Percentiles rank a stretch among this genome's conserved stretches.
These are phyloP conservation scores for Caryopteris hybrid DNA, from an alignment of 305 asterid genomes.

Conservation along the genomic window DNA sequence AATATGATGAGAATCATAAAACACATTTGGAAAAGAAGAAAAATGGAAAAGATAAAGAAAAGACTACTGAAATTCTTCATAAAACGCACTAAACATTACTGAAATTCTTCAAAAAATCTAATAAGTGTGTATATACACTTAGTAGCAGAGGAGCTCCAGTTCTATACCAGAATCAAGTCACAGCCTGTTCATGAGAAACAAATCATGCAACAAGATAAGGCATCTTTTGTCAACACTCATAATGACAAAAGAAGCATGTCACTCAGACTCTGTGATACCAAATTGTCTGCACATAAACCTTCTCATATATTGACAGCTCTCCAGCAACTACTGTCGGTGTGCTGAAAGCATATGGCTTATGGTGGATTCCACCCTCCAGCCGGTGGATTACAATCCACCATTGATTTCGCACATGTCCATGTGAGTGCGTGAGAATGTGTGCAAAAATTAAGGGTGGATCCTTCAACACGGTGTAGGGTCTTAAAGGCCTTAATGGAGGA, in stretches of 20 bases:
- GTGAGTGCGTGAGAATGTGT: too few relatives aligned
- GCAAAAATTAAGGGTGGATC: too few relatives aligned
- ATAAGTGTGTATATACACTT: background rate
- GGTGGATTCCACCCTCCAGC: too few relatives aligned
- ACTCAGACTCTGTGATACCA: background rate
- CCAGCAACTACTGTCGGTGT: background rate
- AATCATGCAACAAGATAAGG: too few relatives aligned
- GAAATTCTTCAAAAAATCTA: background rate
- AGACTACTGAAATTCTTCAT: background rate
- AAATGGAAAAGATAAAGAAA: background rate
- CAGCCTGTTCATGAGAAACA: background rate
- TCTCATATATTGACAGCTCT: background rate
- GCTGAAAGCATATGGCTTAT: too few relatives aligned
- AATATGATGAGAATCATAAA: too few relatives aligned
- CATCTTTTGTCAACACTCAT: background rate
- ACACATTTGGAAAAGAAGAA: too few relatives aligned
- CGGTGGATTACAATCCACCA: too few relatives aligned
- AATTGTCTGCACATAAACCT: too few relatives aligned
- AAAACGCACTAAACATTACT: background rate
- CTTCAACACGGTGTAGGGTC: too few relatives aligned
- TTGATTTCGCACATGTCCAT: too few relatives aligned
- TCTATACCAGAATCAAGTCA: background rate
- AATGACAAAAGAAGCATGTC: background rate
- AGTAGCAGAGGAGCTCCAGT: background rate
- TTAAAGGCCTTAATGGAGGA: too few relatives aligned